Percentiles rank a stretch among this genome's conserved stretches.
Conservation (phyloP, 176 grass and related monocot species). For the Oryza brachyantha region DNA sequence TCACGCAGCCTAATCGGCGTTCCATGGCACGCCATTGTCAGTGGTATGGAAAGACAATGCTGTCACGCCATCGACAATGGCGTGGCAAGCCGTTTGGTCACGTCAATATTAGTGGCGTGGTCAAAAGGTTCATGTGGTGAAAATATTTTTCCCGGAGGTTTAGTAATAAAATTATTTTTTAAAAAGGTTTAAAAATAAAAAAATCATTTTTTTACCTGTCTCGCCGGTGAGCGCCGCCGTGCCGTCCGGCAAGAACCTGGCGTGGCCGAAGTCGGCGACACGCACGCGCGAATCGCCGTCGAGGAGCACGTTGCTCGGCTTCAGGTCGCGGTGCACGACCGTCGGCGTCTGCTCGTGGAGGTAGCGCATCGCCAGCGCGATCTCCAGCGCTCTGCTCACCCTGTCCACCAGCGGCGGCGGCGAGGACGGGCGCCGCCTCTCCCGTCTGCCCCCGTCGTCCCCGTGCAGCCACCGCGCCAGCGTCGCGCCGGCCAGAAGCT, state of each 20-base stretch:
- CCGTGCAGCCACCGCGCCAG: constrained; percentile 58
- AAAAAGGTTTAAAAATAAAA: no score
- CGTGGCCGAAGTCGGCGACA: constrained; percentile 56
- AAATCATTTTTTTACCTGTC: constrained; percentile 49
- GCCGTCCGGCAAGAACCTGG: constrained; percentile 52
- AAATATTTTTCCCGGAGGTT: no score
- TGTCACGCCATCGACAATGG: no score
- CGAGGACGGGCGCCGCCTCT: constrained; percentile 1
- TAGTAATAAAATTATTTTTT: no score
- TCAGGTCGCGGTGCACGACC: constrained; percentile 64
- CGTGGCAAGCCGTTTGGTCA: no score
- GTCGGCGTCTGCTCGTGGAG: constrained; percentile 59
- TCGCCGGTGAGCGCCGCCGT: constrained; percentile 55
- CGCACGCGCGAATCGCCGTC: constrained; percentile 22
- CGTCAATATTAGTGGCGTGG: no score
- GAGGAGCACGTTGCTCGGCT: constrained; percentile 66
- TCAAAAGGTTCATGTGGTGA: no score
- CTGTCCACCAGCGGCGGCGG: constrained; percentile 40
- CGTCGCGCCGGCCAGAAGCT: constrained; percentile 54
- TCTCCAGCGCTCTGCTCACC: constrained; percentile 49
- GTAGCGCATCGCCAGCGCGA: constrained; percentile 57
- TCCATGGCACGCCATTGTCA: no score
- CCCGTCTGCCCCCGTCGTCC: constrained; percentile 25
- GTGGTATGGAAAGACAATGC: no score
- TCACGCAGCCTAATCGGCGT: no score